Conservation (phyloP, 305 asterid genomes). For the Withania somnifera region DNA sequence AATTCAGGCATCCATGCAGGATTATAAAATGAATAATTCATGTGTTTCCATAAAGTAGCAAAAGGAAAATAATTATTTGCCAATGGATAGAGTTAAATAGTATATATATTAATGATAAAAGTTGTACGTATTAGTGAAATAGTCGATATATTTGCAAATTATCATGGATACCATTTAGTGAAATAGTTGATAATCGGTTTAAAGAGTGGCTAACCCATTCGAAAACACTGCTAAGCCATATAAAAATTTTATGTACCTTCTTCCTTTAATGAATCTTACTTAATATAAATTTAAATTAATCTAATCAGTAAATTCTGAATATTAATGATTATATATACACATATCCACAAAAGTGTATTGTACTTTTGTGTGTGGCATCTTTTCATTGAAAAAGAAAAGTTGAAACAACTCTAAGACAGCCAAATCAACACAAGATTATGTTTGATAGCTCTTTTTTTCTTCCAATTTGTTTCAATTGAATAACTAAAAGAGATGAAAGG, state of each 20-base stretch:
- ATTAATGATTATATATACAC: not conserved
- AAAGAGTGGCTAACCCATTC: not conserved
- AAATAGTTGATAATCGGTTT: not conserved
- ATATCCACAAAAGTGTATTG: not conserved
- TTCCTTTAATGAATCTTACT: not conserved
- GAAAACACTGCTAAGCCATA: no score
- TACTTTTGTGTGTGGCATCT: not conserved
- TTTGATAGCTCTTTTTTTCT: no score
- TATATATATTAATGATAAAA: not conserved
- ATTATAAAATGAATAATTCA: not conserved
- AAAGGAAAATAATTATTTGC: not conserved
- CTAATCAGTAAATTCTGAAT: not conserved
- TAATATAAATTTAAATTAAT: not conserved
- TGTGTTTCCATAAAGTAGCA: not conserved
- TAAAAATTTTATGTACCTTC: no score
- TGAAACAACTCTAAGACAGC: not conserved
- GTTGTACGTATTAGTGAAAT: not conserved
- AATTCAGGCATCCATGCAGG: not conserved
- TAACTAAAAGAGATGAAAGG: not conserved
- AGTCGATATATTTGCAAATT: not conserved
- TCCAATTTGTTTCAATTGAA: not conserved
- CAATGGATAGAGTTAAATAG: not conserved
- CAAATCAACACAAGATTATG: constrained; percentile 9
- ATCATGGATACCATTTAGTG: not conserved
- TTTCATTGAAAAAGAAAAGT: not conserved